Conservation (phyloP, 208 protist species). For the Trypanosoma theileri region DNA sequence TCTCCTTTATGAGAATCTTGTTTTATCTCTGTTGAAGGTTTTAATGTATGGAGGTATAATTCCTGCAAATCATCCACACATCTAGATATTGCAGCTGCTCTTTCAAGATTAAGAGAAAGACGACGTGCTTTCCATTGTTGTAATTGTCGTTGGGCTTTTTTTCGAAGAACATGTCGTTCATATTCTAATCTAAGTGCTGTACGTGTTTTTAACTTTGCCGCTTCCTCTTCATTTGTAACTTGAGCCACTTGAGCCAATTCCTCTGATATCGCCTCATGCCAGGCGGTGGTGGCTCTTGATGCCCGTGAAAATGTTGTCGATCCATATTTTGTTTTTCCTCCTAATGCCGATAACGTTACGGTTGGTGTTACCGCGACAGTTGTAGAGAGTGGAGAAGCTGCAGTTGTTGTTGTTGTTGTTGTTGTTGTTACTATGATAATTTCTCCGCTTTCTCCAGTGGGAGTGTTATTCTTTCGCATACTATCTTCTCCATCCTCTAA, state of each 20-base stretch:
- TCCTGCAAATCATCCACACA: constrained; percentile 53
- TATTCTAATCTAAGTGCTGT: constrained; percentile 42
- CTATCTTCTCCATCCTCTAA: too few relatives aligned
- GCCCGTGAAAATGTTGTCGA: constrained; percentile 37
- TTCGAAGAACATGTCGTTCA: constrained; percentile 29
- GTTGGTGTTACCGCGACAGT: too few relatives aligned
- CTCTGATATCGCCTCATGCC: constrained; percentile 68
- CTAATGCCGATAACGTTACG: background rate
- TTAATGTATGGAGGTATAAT: constrained; percentile 33
- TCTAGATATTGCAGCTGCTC: constrained; percentile 42
- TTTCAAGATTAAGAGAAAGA: constrained; percentile 43
- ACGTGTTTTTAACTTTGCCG: constrained; percentile 11
- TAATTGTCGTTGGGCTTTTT: constrained; percentile 37
- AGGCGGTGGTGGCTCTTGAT: constrained; percentile 51
- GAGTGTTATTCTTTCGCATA: too few relatives aligned
- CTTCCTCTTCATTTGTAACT: constrained; percentile 33
- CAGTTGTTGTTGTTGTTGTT: too few relatives aligned
- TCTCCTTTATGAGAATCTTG: background rate
- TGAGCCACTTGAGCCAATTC: constrained; percentile 50
- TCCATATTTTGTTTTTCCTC: constrained; percentile 2
- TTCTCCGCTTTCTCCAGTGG: too few relatives aligned
- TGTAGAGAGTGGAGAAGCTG: too few relatives aligned
- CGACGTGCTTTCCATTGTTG: constrained; percentile 61
- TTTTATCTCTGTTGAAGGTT: background rate
- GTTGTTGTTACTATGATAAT: too few relatives aligned